A percentile compares a stretch with the other conserved stretches of the same genome.
Conservation (phyloP, 257 asterid genomes). For the Coffea eugenioides region DNA sequence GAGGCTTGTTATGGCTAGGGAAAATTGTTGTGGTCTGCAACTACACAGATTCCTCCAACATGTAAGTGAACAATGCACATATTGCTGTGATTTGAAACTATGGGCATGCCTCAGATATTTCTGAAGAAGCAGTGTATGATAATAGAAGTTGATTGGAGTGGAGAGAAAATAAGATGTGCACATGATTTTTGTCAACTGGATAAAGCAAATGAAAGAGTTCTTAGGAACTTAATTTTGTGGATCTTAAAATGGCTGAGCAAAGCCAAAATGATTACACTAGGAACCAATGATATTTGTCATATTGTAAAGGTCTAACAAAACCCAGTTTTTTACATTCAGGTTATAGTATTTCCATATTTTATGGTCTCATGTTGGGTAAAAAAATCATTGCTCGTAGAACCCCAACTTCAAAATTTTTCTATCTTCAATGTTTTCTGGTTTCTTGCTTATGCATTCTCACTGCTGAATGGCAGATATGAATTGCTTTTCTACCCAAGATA, state of each 20-base stretch:
- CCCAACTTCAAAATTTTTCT: background rate
- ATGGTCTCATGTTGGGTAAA: background rate
- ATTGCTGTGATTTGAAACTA: background rate
- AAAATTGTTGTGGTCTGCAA: conserved; percentile 97
- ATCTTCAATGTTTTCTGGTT: background rate
- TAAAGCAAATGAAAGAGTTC: background rate
- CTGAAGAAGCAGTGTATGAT: background rate
- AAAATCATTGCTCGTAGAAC: background rate
- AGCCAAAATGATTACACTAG: background rate
- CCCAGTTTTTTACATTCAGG: background rate
- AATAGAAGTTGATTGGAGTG: background rate
- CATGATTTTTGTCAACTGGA: background rate
- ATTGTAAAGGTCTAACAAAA: background rate
- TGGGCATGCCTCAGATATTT: background rate
- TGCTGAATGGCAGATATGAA: conserved; percentile 72
- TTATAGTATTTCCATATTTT: background rate
- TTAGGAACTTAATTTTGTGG: background rate
- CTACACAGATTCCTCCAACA: conserved; percentile 70
- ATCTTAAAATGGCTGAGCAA: conserved; percentile 1
- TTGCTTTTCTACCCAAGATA: conserved; percentile 96
- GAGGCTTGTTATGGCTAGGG: conserved; percentile 96
- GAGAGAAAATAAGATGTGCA: background rate
- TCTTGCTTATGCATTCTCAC: conserved; percentile 10
- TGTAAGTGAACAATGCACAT: conserved; percentile 45
- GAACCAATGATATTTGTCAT: background rate